phyloP scores from a whole-genome alignment of 1,139 yeast genomes.

The Chernovozyma sophiae-reginae region DNA sequence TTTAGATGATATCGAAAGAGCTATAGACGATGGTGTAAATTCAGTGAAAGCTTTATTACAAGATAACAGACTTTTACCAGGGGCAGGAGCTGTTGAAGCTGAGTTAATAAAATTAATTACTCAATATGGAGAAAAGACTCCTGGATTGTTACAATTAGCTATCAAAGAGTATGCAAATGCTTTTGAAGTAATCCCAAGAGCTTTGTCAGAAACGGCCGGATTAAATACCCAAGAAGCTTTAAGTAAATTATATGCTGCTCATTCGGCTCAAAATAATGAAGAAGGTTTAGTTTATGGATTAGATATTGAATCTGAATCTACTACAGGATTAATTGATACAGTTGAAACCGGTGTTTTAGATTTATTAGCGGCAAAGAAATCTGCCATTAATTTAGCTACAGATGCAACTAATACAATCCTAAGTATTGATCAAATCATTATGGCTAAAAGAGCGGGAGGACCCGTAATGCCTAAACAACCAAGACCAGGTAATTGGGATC shows the following conservation, averaged over 20 bases:
- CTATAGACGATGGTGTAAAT: conserved; percentile 94
- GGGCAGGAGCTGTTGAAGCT: conserved; percentile 96
- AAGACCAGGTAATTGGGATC: conserved; percentile 96
- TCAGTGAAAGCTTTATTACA: conserved; percentile 86
- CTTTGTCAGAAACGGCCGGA: conserved; percentile 93
- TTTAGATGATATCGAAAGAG: conserved; percentile 92
- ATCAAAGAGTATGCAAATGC: conserved; percentile 93
- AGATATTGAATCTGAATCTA: conserved; percentile 64
- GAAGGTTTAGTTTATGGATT: conserved; percentile 53
- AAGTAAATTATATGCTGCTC: conserved; percentile 86
- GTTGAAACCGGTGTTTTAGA: conserved; percentile 70
- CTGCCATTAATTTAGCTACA: conserved; percentile 90
- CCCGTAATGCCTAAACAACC: conserved; percentile 88
- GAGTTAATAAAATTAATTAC: conserved; percentile 79
- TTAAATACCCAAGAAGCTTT: conserved; percentile 83
- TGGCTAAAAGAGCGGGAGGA: conserved; percentile 97
- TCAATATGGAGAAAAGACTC: conserved; percentile 86
- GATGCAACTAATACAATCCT: conserved; percentile 92
- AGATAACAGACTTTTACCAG: conserved; percentile 78
- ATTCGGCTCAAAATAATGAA: conserved; percentile 35
- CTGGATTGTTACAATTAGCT: conserved; percentile 89
- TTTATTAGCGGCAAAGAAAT: conserved; percentile 71
- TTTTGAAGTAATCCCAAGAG: conserved; percentile 89
- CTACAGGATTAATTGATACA: conserved; percentile 71
- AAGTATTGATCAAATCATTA: conserved; percentile 85